These are phyloP conservation scores for Verticillium klebahnii DNA, from an alignment of 2,329 filamentous ascomycete genomes.

Conservation along the genomic window DNA sequence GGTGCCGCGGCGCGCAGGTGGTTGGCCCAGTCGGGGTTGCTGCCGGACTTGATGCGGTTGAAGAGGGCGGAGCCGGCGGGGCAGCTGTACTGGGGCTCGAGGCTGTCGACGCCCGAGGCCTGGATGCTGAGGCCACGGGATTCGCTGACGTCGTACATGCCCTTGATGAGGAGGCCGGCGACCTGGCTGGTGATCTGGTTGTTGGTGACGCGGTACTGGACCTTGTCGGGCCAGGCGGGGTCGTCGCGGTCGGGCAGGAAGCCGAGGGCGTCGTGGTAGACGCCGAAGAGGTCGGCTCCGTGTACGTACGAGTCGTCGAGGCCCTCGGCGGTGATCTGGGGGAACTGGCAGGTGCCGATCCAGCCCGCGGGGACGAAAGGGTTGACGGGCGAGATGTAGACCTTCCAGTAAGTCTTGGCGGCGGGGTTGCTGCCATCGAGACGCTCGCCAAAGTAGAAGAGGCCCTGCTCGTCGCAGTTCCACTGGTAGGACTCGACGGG, in stretches of 20 bases:
- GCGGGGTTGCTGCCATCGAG: constrained; percentile 39
- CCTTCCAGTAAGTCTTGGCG: constrained; percentile 60
- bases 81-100: constrained; percentile 72
- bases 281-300: constrained; percentile 69
- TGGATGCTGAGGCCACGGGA: constrained; percentile 34
- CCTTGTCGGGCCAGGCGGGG: constrained; percentile 33
- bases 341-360: constrained; percentile 72
- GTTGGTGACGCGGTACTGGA: constrained; percentile 70
- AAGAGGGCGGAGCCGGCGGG: constrained; percentile 39
- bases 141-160: constrained; percentile 53
- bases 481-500: constrained; percentile 68
- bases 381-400: constrained; percentile 58
- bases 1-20: constrained; percentile 55
- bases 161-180: constrained; percentile 67
- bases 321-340: constrained; percentile 69
- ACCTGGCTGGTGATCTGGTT: constrained; percentile 82
- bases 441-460: constrained; percentile 66
- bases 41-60: constrained; percentile 35
- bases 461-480: constrained; percentile 65
- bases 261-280: constrained; percentile 65
- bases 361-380: constrained; percentile 64
- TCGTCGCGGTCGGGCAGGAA: constrained; percentile 56
- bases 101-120: constrained; percentile 58
- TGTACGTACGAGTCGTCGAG: constrained; percentile 73
- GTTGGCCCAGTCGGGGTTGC: constrained; percentile 50